Percentiles rank a stretch among this genome's conserved stretches.
These are phyloP conservation scores for Myriangium duriaei DNA, from an alignment of 2,329 filamentous ascomycete genomes.

Conservation along the genomic window DNA sequence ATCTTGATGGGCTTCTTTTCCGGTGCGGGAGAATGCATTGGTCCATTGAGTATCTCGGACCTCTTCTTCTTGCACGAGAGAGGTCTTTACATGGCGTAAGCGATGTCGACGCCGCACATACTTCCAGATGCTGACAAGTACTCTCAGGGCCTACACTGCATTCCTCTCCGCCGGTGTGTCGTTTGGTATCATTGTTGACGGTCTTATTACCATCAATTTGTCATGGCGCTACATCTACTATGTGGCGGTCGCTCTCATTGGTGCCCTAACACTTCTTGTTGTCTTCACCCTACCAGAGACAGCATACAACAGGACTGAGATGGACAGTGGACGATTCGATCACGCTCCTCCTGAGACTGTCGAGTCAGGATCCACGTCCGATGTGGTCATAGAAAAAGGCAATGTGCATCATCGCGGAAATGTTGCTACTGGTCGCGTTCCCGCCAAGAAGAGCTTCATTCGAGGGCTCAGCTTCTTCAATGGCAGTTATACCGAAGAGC, in stretches of 20 bases:
- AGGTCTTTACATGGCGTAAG: constrained; percentile 38
- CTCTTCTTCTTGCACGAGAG: constrained; percentile 47
- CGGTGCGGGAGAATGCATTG: constrained; percentile 38
- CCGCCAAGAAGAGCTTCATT: constrained; percentile 32
- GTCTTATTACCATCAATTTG: constrained; percentile 38
- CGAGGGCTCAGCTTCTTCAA: constrained; percentile 39
- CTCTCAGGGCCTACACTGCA: constrained; percentile 17
- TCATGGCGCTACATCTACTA: constrained; percentile 42
- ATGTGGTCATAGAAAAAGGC: neutral
- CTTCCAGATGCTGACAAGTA: too few relatives aligned
- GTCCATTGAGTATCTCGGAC: constrained; percentile 42
- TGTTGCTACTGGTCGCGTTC: neutral
- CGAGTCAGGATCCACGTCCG: neutral
- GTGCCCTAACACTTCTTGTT: constrained; percentile 34
- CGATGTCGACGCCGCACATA: too few relatives aligned
- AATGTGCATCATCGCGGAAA: neutral
- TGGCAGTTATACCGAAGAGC: constrained; percentile 34
- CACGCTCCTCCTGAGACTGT: constrained; percentile 1
- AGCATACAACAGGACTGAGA: constrained; percentile 26
- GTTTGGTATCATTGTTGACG: constrained; percentile 21
- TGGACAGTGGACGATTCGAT: constrained; percentile 5
- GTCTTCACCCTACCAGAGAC: constrained; percentile 46
- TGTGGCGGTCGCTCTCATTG: constrained; percentile 39
- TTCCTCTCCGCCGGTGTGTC: constrained; percentile 18
- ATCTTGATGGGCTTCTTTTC: constrained; percentile 42